phyloP scores from a whole-genome alignment of 176 grass and related monocot species.

The Guadua angustifolia region DNA sequence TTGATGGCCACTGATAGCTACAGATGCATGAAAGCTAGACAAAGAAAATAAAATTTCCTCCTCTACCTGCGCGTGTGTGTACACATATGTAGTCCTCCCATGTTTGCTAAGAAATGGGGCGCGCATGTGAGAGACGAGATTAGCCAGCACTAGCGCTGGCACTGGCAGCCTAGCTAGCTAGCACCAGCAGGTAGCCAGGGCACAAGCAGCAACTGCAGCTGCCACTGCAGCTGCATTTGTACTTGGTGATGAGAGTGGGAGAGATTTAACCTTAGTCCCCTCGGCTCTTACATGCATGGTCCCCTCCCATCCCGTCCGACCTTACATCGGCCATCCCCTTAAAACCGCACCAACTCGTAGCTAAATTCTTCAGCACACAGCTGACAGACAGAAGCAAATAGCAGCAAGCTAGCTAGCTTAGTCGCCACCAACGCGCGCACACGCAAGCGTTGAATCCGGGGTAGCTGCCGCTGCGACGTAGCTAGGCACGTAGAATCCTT shows the following conservation, averaged over 20 bases:
- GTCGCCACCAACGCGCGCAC: neutral
- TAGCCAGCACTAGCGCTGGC: neutral
- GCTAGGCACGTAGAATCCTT: slow-evolving; percentile 13
- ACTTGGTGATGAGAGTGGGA: slow-evolving; percentile 51
- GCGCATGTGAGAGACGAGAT: slow-evolving; percentile 4
- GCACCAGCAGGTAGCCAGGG: slow-evolving; percentile 46
- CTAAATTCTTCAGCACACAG: slow-evolving; percentile 42
- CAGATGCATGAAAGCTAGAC: slow-evolving; percentile 36
- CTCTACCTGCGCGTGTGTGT: neutral
- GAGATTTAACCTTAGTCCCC: slow-evolving; percentile 47
- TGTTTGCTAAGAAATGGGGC: slow-evolving; percentile 38
- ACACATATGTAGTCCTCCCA: slow-evolving; percentile 35
- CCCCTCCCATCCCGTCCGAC: slow-evolving; percentile 23
- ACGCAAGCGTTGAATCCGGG: neutral
- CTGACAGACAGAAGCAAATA: neutral
- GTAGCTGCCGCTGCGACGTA: neutral
- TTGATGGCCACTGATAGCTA: slow-evolving; percentile 63
- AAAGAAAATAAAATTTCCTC: slow-evolving; percentile 1
- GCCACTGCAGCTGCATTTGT: slow-evolving; percentile 54
- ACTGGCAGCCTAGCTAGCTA: slow-evolving; percentile 32
- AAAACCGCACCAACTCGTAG: slow-evolving; percentile 60
- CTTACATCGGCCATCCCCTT: slow-evolving; percentile 51
- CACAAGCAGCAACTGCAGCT: slow-evolving; percentile 55
- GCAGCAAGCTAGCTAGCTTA: slow-evolving; percentile 31
- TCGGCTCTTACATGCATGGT: slow-evolving; percentile 42